phyloP scores from a whole-genome alignment of 768 basidiomycete genomes.

The Thelephora ganbajun region DNA sequence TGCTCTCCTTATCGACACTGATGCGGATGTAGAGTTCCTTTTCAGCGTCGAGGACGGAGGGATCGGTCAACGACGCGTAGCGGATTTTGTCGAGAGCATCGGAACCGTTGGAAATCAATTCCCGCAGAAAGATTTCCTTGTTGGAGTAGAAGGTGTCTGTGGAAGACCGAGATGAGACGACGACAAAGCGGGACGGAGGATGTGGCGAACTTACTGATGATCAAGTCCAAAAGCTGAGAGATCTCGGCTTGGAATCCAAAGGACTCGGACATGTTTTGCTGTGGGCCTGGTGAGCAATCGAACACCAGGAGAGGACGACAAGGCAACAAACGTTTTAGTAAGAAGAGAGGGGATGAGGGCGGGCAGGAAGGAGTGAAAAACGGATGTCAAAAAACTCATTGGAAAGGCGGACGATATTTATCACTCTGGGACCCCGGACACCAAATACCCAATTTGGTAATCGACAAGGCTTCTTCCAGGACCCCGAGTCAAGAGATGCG shows the following conservation, averaged over 20 bases:
- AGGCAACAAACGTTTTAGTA: too few species aligned
- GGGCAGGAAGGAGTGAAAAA: too few species aligned
- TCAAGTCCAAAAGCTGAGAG: conserved; percentile 94
- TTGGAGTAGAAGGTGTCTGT: conserved; percentile 99
- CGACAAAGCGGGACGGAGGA: not conserved
- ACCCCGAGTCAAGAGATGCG: too few species aligned
- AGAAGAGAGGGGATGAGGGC: too few species aligned
- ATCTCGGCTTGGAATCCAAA: conserved; percentile 99
- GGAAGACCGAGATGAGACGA: conserved; percentile 7
- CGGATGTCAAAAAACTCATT: too few species aligned
- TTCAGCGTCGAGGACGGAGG: conserved; percentile 74
- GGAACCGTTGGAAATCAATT: conserved; percentile 92
- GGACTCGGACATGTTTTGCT: conserved; percentile 36
- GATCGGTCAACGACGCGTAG: conserved; percentile 90
- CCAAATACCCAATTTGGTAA: too few species aligned
- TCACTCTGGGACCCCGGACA: too few species aligned
- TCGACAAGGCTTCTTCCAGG: too few species aligned
- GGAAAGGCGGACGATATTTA: too few species aligned
- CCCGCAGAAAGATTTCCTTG: conserved; percentile 99
- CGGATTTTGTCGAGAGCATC: conserved; percentile 99
- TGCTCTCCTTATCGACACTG: conserved; percentile 92
- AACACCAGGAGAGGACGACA: too few species aligned
- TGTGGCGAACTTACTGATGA: conserved; percentile 65
- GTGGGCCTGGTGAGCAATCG: too few species aligned
- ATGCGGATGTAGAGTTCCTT: conserved; percentile 95